Conservation (phyloP, 805 yeast genomes). For the Metschnikowia cerradonensis region DNA sequence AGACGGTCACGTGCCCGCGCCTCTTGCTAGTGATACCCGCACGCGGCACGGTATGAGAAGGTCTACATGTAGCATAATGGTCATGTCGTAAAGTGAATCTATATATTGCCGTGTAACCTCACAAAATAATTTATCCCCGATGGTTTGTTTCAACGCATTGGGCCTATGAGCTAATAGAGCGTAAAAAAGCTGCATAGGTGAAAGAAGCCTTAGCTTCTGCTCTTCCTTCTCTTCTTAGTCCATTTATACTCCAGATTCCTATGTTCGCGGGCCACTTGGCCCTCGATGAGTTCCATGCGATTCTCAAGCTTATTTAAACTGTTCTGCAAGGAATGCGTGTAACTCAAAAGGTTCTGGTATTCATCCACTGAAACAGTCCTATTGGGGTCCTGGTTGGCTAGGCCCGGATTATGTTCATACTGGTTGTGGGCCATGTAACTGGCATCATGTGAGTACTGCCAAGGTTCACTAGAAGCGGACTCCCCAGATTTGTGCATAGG, state of each 20-base stretch:
- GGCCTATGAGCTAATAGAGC: background rate
- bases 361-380: conserved; percentile 24
- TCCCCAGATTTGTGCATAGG: background rate
- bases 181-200: background rate
- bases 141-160: background rate
- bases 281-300: conserved; percentile 26
- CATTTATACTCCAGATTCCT: conserved; percentile 1
- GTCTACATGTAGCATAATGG: background rate
- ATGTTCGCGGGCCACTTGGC: conserved; percentile 17
- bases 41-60: no score
- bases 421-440: background rate
- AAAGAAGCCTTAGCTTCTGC: background rate
- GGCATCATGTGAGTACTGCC: background rate
- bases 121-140: background rate
- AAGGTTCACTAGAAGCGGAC: background rate
- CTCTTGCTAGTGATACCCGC: background rate
- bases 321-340: conserved; percentile 31
- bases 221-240: background rate
- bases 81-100: background rate
- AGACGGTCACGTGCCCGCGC: background rate
- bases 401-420: background rate
- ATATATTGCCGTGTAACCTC: background rate
- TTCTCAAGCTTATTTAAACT: conserved; percentile 23
- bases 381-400: background rate
- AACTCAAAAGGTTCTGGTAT: conserved; percentile 34